Conservation (phyloP, 2,329 filamentous ascomycete genomes). For the Diaporthe batatas region DNA sequence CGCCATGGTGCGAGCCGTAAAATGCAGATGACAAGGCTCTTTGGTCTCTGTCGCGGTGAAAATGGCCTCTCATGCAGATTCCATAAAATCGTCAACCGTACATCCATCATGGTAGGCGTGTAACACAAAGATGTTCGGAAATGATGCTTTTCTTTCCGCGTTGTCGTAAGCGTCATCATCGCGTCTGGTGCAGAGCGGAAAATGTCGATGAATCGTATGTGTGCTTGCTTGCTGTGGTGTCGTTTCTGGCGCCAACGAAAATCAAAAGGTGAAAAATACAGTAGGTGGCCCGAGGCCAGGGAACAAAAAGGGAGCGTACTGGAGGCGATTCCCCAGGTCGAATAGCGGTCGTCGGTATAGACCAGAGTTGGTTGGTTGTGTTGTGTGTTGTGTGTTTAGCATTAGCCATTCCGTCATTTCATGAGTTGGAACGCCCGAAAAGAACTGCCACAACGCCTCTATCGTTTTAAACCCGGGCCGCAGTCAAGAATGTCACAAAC, state of each 20-base stretch:
- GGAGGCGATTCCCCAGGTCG: slow-evolving; percentile 18
- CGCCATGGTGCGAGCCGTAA: slow-evolving; percentile 28
- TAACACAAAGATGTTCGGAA: slow-evolving; percentile 35
- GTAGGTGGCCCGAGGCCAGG: slow-evolving; percentile 31
- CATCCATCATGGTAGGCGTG: slow-evolving; percentile 61
- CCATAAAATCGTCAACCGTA: slow-evolving; percentile 68
- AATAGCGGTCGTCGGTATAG: slow-evolving; percentile 22
- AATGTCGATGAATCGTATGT: slow-evolving; percentile 42
- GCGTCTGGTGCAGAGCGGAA: slow-evolving; percentile 39
- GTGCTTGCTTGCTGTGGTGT: slow-evolving; percentile 39
- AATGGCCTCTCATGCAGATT: slow-evolving; percentile 45
- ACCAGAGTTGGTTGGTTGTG: slow-evolving; percentile 24
- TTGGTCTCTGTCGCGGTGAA: slow-evolving; percentile 41
- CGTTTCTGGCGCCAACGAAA: neutral
- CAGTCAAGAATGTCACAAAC: slow-evolving; percentile 30
- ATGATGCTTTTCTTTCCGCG: slow-evolving; percentile 22
- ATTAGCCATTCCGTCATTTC: slow-evolving; percentile 42
- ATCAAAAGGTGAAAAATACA: slow-evolving; percentile 37
- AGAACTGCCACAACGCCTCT: slow-evolving; percentile 42
- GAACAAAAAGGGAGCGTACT: slow-evolving; percentile 33
- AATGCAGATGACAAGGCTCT: slow-evolving; percentile 35
- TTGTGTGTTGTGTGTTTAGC: slow-evolving; percentile 30
- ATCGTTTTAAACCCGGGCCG: slow-evolving; percentile 34
- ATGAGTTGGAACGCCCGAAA: slow-evolving; percentile 31
- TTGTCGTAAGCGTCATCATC: slow-evolving; percentile 44